phyloP scores from a whole-genome alignment of 2,329 filamentous ascomycete genomes.

The Diaporthe nobilis region DNA sequence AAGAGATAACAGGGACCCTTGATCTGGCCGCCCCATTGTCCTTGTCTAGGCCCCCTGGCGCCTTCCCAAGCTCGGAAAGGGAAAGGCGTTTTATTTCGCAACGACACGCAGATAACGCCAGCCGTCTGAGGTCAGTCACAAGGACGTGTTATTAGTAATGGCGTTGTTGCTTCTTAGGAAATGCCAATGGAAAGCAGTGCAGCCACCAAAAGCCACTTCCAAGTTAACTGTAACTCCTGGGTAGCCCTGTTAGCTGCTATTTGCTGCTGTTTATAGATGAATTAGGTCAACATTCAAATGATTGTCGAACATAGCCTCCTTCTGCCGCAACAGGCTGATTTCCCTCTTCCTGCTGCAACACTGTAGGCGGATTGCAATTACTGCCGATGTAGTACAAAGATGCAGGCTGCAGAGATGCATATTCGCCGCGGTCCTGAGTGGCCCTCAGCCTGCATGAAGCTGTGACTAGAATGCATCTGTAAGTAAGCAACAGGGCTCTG shows the following conservation, averaged over 20 bases:
- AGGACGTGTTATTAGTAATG: background rate
- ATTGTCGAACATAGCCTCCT: background rate
- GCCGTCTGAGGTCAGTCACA: background rate
- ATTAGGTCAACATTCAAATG: background rate
- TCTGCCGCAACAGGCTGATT: background rate
- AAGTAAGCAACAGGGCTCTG: background rate
- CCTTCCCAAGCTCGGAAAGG: slow-evolving; percentile 14
- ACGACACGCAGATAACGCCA: background rate
- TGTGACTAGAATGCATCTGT: background rate
- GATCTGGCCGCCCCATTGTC: slow-evolving; percentile 19
- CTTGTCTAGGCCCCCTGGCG: background rate
- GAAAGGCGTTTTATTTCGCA: slow-evolving; percentile 1
- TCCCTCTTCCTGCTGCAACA: background rate
- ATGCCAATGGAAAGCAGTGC: background rate
- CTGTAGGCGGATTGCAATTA: background rate
- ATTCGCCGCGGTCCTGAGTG: background rate
- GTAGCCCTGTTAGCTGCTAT: background rate
- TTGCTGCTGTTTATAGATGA: background rate
- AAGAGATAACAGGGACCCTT: slow-evolving; percentile 26
- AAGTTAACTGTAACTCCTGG: background rate
- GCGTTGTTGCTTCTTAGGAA: background rate
- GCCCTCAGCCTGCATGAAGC: background rate
- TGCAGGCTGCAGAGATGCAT: background rate
- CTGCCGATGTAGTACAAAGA: background rate
- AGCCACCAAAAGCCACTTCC: background rate